Evolutionary conservation across 345 rosid species (phyloP), one percentile per base, ranked within the genome.

Genomic region (Aegle marmelos): DNA sequence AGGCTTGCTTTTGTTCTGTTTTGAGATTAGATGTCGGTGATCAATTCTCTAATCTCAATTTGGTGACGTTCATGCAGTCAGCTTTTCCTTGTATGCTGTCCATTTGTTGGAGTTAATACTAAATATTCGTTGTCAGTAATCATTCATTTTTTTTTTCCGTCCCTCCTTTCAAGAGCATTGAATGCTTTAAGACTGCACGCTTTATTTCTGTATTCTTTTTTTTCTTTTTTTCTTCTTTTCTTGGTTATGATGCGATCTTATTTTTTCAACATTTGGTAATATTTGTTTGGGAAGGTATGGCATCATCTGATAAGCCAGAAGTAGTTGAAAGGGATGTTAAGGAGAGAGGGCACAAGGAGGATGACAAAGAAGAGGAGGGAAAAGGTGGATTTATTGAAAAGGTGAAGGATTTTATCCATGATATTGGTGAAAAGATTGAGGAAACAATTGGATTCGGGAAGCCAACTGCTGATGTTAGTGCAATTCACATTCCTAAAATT

Each of bases 331-430:
- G 97, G 83, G 92, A 63, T 75, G 76, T 53, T 63, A 83, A 87
- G 89, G 89, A 84, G 25, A 82, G 56, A 80, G 87, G 71, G 37
- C 76, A 64, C 41, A 85, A 88, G 82, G 88, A 80, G 7, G 92
- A 90, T 9, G 90, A 85, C 54, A 84, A 91, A 22, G 90, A 86
- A 64, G 91, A 86, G 60, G 97, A 89, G 50, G 91, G 81, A 17
- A 79, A 89, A 65, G 98, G 94, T 25, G 99, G 98, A 75, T 97
- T 96, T 79, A 79, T 97, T 0, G 98, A 88, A 22, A 94, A 91
- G 82, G 98, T 97, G 59, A 97, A 96, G 93, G 99, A 64, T 80
- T 97, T 94, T 80, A 90, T 96, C 78, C 95, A 96, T 7, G 98
- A 90, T 79, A 86, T 94, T 71, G 98, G 98, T 68, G 98, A 93